phyloP scores from a whole-genome alignment of 2,329 filamentous ascomycete genomes.

The Amylocarpus encephaloides region DNA sequence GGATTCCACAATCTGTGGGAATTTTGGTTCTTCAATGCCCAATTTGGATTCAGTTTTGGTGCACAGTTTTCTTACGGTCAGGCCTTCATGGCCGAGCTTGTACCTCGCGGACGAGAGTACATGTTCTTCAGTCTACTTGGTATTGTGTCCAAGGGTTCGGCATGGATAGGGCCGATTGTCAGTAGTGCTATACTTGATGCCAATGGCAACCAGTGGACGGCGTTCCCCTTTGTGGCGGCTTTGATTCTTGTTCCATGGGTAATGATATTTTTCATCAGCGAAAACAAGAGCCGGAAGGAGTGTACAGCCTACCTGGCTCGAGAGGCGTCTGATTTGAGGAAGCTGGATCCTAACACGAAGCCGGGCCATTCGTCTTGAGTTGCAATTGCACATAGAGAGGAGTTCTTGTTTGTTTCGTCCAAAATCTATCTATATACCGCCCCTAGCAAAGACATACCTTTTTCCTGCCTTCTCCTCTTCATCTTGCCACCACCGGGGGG shows the following conservation, averaged over 20 bases:
- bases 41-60: conserved; percentile 26
- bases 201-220: conserved; percentile 26
- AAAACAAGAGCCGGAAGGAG: conserved; percentile 26
- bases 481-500: too few species aligned
- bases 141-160: conserved; percentile 29
- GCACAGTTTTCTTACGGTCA: conserved; percentile 29
- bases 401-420: too few species aligned
- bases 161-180: conserved; percentile 31
- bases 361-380: neutral
- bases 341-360: conserved; percentile 3
- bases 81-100: conserved; percentile 29
- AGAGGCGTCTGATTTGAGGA: conserved; percentile 24
- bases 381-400: too few species aligned
- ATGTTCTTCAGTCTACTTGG: conserved; percentile 30
- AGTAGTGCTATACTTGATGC: conserved; percentile 28
- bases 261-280: conserved; percentile 29
- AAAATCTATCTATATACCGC: too few species aligned
- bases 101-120: conserved; percentile 28
- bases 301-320: conserved; percentile 27
- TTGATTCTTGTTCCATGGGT: conserved; percentile 27
- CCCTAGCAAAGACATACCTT: too few species aligned
- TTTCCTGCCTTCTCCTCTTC: too few species aligned
- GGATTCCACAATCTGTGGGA: conserved; percentile 30
- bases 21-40: conserved; percentile 28
- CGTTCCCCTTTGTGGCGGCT: conserved; percentile 27